A percentile compares a stretch with the other conserved stretches of the same genome.
phyloP scores from a whole-genome alignment of 2,329 filamentous ascomycete genomes.

The Pseudogymnoascus sp. region DNA sequence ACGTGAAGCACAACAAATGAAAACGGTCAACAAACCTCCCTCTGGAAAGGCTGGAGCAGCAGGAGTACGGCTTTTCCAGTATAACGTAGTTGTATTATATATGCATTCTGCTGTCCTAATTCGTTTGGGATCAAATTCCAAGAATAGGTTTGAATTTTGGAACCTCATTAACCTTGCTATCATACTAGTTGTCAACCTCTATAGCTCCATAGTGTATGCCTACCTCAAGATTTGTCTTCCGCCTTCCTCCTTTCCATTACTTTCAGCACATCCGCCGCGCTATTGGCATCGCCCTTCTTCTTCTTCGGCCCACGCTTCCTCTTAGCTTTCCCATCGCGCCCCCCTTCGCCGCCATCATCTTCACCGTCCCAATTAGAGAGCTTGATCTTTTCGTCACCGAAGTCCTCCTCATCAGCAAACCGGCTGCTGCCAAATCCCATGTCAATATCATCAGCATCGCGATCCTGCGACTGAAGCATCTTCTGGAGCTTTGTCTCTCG shows the following conservation, averaged over 20 bases:
- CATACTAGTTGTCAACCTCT: not conserved
- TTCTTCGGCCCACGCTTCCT: conserved; percentile 67
- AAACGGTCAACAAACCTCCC: not conserved
- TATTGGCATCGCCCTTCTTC: conserved; percentile 72
- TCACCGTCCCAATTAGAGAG: conserved; percentile 57
- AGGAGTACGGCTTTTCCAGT: not conserved
- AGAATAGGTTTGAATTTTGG: not conserved
- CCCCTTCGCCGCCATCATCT: conserved; percentile 33
- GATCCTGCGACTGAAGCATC: conserved; percentile 65
- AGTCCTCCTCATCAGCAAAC: conserved; percentile 80
- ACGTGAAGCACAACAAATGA: not conserved
- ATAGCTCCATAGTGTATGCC: not conserved
- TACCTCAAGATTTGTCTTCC: conserved; percentile 1
- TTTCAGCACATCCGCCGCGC: conserved; percentile 68
- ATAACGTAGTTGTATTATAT: not conserved
- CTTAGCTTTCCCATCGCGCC: conserved; percentile 44
- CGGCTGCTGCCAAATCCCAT: conserved; percentile 87
- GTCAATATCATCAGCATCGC: conserved; percentile 86
- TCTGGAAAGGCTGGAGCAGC: not conserved
- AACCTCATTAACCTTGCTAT: not conserved
- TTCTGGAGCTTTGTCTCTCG: conserved; percentile 63
- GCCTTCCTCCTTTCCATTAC: conserved; percentile 53
- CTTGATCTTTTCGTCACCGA: conserved; percentile 60
- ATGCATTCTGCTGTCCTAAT: not conserved
- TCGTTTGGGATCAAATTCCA: not conserved